phyloP scores from a whole-genome alignment of 164 flowering plant genomes.

The Vitis vinifera region ASM3070453v1 NC_081823.1:2382501-2383000 shows the following conservation, averaged over 20 bases:
- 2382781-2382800: too few species aligned
- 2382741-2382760: too few species aligned
- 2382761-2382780: too few species aligned
- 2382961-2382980: constrained; percentile 82
- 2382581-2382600: not conserved
- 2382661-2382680: too few species aligned
- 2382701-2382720: too few species aligned
- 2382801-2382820: too few species aligned
- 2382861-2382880: not conserved
- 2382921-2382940: constrained; percentile 40
- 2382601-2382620: not conserved
- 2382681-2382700: too few species aligned
- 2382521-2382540: not conserved
- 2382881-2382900: not conserved
- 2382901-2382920: not conserved
- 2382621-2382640: too few species aligned
- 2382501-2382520: not conserved
- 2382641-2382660: too few species aligned
- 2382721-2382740: too few species aligned
- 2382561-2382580: not conserved
- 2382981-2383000: constrained; percentile 78
- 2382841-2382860: not conserved
- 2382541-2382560: not conserved
- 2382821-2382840: not conserved
- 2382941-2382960: constrained; percentile 72